Evolutionary conservation across 1,139 yeast genomes (phyloP).

Genomic region (Debaryomycetaceae sp.): DNA sequence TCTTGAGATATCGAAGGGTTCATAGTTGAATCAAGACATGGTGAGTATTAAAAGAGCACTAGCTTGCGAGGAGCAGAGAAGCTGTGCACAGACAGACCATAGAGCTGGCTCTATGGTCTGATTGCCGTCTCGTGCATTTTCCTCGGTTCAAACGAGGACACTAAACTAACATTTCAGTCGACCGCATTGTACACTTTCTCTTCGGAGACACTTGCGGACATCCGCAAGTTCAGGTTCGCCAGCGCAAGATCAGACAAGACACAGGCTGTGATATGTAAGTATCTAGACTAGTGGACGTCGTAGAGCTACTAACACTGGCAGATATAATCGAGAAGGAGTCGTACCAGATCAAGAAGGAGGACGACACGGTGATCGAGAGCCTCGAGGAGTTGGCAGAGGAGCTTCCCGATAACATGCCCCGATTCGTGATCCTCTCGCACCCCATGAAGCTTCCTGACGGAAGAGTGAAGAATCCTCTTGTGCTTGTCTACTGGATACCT

Average conservation of each 20-base stretch:
- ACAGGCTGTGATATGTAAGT: slow-evolving; percentile 64
- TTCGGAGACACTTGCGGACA: slow-evolving; percentile 56
- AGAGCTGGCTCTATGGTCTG: no score
- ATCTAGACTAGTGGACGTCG: not conserved
- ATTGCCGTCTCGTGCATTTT: no score
- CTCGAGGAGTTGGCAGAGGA: slow-evolving; percentile 67
- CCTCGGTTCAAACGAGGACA: no score
- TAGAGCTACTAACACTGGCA: slow-evolving; percentile 9
- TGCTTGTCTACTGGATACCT: slow-evolving; percentile 81
- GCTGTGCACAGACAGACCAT: no score
- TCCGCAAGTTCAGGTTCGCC: slow-evolving; percentile 69
- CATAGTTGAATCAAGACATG: not conserved
- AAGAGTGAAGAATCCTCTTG: slow-evolving; percentile 68
- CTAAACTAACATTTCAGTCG: slow-evolving; percentile 20
- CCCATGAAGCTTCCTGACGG: slow-evolving; percentile 72
- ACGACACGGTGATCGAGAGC: slow-evolving; percentile 39
- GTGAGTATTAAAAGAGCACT: not conserved
- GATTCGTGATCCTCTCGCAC: slow-evolving; percentile 74
- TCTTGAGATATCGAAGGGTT: not conserved
- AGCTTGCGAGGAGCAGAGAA: not conserved
- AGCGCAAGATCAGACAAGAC: slow-evolving; percentile 63
- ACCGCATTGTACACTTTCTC: slow-evolving; percentile 60
- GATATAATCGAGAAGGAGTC: slow-evolving; percentile 53
- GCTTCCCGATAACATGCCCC: slow-evolving; percentile 78
- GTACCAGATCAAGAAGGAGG: slow-evolving; percentile 53